These are phyloP conservation scores for Microsporum audouinii DNA, from an alignment of 2,329 filamentous ascomycete genomes.

Conservation along the genomic window DNA sequence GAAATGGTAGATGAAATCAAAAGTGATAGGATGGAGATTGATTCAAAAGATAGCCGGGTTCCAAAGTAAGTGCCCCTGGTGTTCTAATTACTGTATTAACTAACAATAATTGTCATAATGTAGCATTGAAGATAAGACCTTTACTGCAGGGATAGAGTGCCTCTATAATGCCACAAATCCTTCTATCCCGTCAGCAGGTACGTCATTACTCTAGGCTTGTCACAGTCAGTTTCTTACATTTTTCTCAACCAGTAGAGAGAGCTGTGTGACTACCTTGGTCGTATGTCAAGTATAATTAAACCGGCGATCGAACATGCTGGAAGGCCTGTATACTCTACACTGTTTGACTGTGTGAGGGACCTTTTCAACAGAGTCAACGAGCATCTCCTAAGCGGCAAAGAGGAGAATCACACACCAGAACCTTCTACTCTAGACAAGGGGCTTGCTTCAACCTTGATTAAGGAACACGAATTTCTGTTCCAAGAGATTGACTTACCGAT, in stretches of 20 bases:
- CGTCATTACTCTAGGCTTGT: constrained; percentile 17
- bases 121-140: constrained; percentile 24
- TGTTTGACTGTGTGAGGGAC: constrained; percentile 27
- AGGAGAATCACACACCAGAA: not conserved
- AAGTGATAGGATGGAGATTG: constrained; percentile 56
- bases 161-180: constrained; percentile 30
- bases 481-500: constrained; percentile 26
- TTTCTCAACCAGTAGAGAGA: constrained; percentile 20
- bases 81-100: not conserved
- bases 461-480: constrained; percentile 24
- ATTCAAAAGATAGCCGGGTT: constrained; percentile 38
- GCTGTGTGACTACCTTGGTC: constrained; percentile 22
- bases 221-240: constrained; percentile 13
- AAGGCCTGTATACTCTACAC: constrained; percentile 25
- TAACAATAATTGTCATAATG: constrained; percentile 1
- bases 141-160: constrained; percentile 30
- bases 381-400: constrained; percentile 14
- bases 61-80: constrained; percentile 18
- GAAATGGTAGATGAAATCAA: constrained; percentile 41
- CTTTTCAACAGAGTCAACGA: constrained; percentile 24
- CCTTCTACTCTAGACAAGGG: constrained; percentile 14
- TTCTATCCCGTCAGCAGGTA: constrained; percentile 13
- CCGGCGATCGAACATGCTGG: constrained; percentile 24
- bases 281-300: constrained; percentile 22
- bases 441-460: constrained; percentile 18